These are phyloP conservation scores for Ustilago crameri DNA, from an alignment of 1,284 basidiomycete species.

Conservation along the genomic window DNA sequence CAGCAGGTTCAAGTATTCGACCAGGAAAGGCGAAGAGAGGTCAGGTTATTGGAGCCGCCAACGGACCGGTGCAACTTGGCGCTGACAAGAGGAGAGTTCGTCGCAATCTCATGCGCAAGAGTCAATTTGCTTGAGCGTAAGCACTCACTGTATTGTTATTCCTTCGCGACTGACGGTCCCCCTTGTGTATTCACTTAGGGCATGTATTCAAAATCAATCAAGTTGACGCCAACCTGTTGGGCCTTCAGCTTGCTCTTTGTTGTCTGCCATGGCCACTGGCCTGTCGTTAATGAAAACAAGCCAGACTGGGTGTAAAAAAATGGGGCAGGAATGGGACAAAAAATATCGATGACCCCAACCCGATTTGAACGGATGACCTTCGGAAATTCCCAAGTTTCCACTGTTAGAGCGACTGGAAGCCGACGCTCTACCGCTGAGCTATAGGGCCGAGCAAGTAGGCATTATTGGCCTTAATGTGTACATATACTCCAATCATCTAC, in stretches of 20 bases:
- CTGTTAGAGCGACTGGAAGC: slow-evolving; percentile 33
- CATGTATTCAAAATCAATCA: no score
- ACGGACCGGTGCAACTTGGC: slow-evolving; percentile 70
- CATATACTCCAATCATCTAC: no score
- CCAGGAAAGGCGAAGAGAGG: slow-evolving; percentile 23
- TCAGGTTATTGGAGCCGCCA: slow-evolving; percentile 3
- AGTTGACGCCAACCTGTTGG: no score
- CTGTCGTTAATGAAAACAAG: no score
- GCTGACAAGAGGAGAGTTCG: slow-evolving; percentile 79
- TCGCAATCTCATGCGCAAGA: slow-evolving; percentile 83
- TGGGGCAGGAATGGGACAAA: slow-evolving; percentile 2
- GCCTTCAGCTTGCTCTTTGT: no score
- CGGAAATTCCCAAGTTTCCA: slow-evolving; percentile 33
- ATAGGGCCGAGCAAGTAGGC: slow-evolving; percentile 21
- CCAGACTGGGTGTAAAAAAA: background rate
- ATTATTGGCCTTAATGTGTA: no score
- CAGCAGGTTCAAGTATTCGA: slow-evolving; percentile 71
- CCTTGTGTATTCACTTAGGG: no score
- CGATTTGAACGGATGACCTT: slow-evolving; percentile 55
- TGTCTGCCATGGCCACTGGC: no score
- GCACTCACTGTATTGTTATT: background rate
- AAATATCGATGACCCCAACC: slow-evolving; percentile 38
- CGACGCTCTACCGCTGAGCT: slow-evolving; percentile 57
- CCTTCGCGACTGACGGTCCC: background rate
- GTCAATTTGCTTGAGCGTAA: slow-evolving; percentile 28